Evolutionary conservation across 2,329 filamentous ascomycete genomes (phyloP).

Genomic region (Fonsecaea multimorphosa): DNA sequence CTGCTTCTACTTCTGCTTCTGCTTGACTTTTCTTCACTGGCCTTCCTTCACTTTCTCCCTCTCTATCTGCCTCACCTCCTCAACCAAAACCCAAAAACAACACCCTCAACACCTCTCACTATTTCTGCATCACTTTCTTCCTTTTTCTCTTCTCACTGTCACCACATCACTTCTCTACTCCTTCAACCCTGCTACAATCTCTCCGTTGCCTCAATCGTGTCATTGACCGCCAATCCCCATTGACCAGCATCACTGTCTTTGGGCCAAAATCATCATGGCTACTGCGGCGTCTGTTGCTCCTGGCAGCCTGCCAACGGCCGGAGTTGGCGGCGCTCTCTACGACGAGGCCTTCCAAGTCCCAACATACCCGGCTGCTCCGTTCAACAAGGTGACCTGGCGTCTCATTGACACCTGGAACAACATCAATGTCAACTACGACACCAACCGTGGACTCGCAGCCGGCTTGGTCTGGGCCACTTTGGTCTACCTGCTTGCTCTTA

Average conservation of each 20-base stretch:
- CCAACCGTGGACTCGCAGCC: slow-evolving; percentile 25
- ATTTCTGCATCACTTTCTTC: slow-evolving; percentile 1
- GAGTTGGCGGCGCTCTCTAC: slow-evolving; percentile 32
- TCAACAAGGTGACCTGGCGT: slow-evolving; percentile 25
- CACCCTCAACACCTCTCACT: neutral
- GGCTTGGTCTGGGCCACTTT: slow-evolving; percentile 33
- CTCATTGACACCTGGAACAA: slow-evolving; percentile 31
- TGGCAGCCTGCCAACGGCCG: slow-evolving; percentile 30
- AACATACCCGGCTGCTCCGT: slow-evolving; percentile 23
- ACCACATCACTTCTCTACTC: neutral
- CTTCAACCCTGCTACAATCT: neutral
- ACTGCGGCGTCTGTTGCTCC: slow-evolving; percentile 11
- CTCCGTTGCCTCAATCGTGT: neutral
- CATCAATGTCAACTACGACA: slow-evolving; percentile 21
- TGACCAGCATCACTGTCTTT: neutral
- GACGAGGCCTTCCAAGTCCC: slow-evolving; percentile 29
- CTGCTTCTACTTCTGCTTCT: neutral
- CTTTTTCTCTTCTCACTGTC: slow-evolving; percentile 5
- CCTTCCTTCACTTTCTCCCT: neutral
- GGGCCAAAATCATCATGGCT: slow-evolving; percentile 3
- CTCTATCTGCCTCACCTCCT: neutral
- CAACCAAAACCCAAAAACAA: neutral
- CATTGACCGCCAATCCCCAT: neutral
- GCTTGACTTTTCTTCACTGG: neutral
- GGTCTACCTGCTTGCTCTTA: slow-evolving; percentile 35